Base-by-base conservation (phyloP, 805 yeast species). In the Lipomyces chichibuensis region DNA sequence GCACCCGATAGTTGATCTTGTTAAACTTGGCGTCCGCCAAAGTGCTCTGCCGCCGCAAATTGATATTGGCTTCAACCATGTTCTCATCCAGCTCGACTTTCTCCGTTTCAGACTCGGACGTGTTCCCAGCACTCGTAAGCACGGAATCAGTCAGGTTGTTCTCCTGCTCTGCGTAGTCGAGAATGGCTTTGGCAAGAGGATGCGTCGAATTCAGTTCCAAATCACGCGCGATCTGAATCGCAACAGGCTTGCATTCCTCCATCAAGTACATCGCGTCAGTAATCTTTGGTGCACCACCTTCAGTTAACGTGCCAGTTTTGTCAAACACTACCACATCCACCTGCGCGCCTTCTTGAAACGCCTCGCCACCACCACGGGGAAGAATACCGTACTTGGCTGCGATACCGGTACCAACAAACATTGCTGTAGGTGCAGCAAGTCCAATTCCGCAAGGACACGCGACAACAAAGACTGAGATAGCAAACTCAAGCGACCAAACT, bases 361-460 rank as follows among this genome's bases (percentile, higher is more conserved):
- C 92, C 59, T 86, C 87, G 43, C 95, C 95, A 5, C 95, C 95
- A 20, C 94, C 94, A 70, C 88, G 84, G 0, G 90, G 92, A 51
- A 90, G 80, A 61, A 90, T 86, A 25, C 94, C 95, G 74, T 86
- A 78, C 73, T 87, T 88, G 14, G 95, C 95, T 49, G 93, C 92
- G 60, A 90, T 75, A 0, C 94, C 92, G 20, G 91, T 82, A 2
- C 95, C 95, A 13, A 90, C 92, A 79, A 88, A 89, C 53, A 90
- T 75, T 0, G 95, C 94, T 1, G 94, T 89, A 1, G 95, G 95
- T 1, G 94, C 95, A 29, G 95, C 95, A 27, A 90, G 79, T 1
- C 94, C 95, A 71, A 90, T 85, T 1, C 94, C 96, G 80, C 95
- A 90, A 1, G 96, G 96, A 75, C 96, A 90, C 0, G 94, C 94